These are phyloP conservation scores for Pittosporum tobira DNA, from an alignment of 129 eudicot species.

Conservation along the genomic window DNA sequence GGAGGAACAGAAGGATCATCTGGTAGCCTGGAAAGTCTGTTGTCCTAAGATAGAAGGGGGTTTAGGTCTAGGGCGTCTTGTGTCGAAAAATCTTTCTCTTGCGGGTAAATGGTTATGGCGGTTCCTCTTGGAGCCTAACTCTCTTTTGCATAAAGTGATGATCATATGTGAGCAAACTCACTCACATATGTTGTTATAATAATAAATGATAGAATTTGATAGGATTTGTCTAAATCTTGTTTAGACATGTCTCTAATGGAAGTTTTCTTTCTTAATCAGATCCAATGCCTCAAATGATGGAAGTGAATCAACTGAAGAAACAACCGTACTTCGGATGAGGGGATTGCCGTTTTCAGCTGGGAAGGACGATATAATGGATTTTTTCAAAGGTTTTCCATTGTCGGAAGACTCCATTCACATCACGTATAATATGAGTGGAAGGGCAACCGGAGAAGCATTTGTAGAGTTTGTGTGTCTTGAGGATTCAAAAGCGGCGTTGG, in stretches of 20 bases:
- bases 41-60: no score
- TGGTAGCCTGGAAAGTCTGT: no score
- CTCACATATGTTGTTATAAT: no score
- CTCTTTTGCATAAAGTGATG: no score
- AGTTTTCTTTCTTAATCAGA: constrained; percentile 6
- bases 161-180: no score
- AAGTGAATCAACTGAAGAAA: constrained; percentile 39
- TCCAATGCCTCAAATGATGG: constrained; percentile 19
- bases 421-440: constrained; percentile 44
- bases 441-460: constrained; percentile 94
- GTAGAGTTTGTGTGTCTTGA: constrained; percentile 70
- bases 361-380: constrained; percentile 76
- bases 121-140: no score
- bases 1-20: no score
- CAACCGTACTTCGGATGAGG: constrained; percentile 74
- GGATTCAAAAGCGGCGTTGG: constrained; percentile 72
- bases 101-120: no score
- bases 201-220: no score
- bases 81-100: no score
- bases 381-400: constrained; percentile 59
- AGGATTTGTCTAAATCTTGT: not conserved
- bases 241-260: not conserved
- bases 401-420: constrained; percentile 72
- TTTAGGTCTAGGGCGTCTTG: no score
- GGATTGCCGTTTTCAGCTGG: constrained; percentile 94